phyloP scores from a whole-genome alignment of 2,329 filamentous ascomycete species.

The Cladosporium oxysporum region DNA sequence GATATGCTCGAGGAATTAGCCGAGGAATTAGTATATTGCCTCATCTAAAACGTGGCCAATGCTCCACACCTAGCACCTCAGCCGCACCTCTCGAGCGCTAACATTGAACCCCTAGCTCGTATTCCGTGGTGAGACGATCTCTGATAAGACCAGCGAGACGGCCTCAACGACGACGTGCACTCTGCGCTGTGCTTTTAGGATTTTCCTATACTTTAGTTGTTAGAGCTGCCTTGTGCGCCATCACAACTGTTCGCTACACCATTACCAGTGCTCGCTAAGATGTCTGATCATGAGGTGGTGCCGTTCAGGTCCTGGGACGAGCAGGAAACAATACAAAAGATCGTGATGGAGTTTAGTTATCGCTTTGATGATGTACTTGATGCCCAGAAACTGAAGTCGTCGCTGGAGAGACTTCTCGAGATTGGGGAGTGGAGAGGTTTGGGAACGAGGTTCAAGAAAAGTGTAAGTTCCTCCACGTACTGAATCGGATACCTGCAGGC shows the following conservation, averaged over 20 bases:
- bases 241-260: not conserved
- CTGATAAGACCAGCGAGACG: not conserved
- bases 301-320: slow-evolving; percentile 10
- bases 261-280: not conserved
- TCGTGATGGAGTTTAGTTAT: slow-evolving; percentile 24
- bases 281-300: slow-evolving; percentile 2
- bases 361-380: slow-evolving; percentile 27
- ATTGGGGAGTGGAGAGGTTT: slow-evolving; percentile 21
- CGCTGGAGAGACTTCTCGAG: slow-evolving; percentile 22
- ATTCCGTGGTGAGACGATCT: not conserved
- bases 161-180: not conserved
- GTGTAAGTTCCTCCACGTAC: slow-evolving; percentile 10
- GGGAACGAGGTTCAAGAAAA: slow-evolving; percentile 20
- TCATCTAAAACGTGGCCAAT: not conserved
- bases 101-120: not conserved
- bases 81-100: not conserved
- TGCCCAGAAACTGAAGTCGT: slow-evolving; percentile 18
- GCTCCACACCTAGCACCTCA: not conserved
- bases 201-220: not conserved
- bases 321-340: not conserved
- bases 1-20: not conserved
- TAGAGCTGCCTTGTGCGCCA: not conserved
- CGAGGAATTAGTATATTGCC: not conserved
- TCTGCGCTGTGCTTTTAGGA: not conserved
- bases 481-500: not conserved